Conservation (phyloP, 257 asterid genomes). For the Solanum pennellii region DNA sequence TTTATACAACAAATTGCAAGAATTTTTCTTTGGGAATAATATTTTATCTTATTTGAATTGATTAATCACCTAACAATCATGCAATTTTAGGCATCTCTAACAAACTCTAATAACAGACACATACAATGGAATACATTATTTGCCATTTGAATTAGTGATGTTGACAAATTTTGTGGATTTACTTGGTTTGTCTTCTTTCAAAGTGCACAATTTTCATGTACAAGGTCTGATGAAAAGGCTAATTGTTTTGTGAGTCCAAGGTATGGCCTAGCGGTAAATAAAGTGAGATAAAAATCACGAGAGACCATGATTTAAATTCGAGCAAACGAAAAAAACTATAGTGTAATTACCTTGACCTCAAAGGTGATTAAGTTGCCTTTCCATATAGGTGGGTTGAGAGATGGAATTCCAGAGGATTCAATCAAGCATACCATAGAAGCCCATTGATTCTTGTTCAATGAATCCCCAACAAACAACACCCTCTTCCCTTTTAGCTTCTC, state of each 20-base stretch:
- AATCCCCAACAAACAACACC: constrained; percentile 35
- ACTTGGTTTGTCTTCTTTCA: not conserved
- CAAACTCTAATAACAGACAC: not conserved
- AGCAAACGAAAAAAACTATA: not conserved
- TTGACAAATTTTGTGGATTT: not conserved
- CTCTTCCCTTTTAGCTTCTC: constrained; percentile 25
- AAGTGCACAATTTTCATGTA: not conserved
- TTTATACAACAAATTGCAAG: not conserved
- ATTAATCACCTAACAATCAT: not conserved
- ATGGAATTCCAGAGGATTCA: constrained; percentile 23
- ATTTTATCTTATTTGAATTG: not conserved
- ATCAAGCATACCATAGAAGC: constrained; percentile 23
- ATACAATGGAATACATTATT: not conserved
- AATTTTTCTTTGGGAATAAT: not conserved
- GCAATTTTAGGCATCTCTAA: not conserved
- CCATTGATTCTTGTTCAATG: constrained; percentile 33
- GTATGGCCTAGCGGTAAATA: not conserved
- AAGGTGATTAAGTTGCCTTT: constrained; percentile 19
- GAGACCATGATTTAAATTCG: not conserved
- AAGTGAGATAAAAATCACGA: not conserved
- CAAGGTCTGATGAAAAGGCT: not conserved
- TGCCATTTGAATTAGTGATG: not conserved
- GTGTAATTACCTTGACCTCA: constrained; percentile 22
- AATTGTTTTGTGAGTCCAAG: not conserved
- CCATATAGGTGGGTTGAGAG: constrained; percentile 2